Evolutionary conservation across 2,329 filamentous ascomycete genomes (phyloP).

Genomic region (Aureobasidium pullulans): DNA sequence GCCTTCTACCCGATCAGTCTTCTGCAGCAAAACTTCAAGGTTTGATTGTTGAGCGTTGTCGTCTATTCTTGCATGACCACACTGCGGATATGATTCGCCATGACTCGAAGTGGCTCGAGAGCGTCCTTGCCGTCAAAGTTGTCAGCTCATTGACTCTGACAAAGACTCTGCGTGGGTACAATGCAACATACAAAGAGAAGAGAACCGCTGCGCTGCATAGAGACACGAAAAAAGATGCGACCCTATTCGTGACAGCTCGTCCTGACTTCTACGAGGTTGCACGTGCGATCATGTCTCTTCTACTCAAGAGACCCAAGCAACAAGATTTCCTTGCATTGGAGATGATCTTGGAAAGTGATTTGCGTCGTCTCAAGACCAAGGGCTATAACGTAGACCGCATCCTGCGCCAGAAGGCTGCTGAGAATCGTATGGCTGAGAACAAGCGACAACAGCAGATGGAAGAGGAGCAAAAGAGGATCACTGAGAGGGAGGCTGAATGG

Average conservation of each 20-base stretch:
- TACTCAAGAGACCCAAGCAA: constrained; percentile 76
- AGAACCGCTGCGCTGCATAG: constrained; percentile 63
- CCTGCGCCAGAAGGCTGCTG: constrained; percentile 75
- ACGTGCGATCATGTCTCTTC: constrained; percentile 71
- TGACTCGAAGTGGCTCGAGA: constrained; percentile 84
- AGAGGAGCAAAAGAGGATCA: constrained; percentile 47
- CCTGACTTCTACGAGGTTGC: constrained; percentile 90
- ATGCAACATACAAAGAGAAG: constrained; percentile 64
- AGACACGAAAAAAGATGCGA: constrained; percentile 48
- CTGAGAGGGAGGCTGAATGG: constrained; percentile 24
- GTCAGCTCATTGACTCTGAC: constrained; percentile 73
- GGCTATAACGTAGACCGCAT: constrained; percentile 98
- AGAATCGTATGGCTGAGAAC: constrained; percentile 79
- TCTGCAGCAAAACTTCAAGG: constrained; percentile 64
- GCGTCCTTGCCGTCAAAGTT: constrained; percentile 68
- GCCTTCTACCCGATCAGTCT: constrained; percentile 57
- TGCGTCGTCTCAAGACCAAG: constrained; percentile 72
- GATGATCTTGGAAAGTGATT: constrained; percentile 77
- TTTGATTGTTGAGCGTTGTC: constrained; percentile 77
- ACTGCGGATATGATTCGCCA: constrained; percentile 71
- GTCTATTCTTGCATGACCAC: constrained; percentile 84
- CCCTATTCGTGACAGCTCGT: constrained; percentile 68
- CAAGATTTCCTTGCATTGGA: constrained; percentile 87
- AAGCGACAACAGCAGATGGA: constrained; percentile 63
- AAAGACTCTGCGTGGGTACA: constrained; percentile 64